phyloP scores from a whole-genome alignment of 2,329 filamentous ascomycete species.

The Chaetomiaceae sp. region DNA sequence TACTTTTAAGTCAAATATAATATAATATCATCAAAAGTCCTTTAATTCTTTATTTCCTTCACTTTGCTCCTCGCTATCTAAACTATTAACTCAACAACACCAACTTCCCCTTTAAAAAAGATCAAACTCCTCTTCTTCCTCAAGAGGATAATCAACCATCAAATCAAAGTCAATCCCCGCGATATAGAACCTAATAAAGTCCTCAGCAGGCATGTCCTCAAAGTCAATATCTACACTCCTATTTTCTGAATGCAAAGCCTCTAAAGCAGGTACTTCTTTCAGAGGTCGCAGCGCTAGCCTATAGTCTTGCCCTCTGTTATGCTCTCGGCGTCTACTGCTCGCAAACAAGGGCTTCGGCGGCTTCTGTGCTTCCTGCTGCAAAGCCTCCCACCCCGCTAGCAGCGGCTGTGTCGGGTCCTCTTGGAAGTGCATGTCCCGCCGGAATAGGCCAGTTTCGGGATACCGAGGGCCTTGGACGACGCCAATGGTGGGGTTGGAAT shows the following conservation, averaged over 20 bases:
- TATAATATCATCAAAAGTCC: too few relatives aligned
- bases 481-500: conserved; percentile 46
- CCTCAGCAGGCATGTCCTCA: conserved; percentile 18
- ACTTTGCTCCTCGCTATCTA: too few relatives aligned
- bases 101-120: background rate
- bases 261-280: background rate
- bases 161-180: conserved; percentile 20
- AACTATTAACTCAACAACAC: background rate
- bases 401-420: conserved; percentile 41
- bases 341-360: background rate
- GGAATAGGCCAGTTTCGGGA: conserved; percentile 40
- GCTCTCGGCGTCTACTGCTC: too few relatives aligned
- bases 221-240: conserved; percentile 6
- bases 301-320: background rate
- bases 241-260: conserved; percentile 6
- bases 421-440: conserved; percentile 44
- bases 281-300: background rate
- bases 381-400: conserved; percentile 37
- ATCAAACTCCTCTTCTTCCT: conserved; percentile 22
- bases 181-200: conserved; percentile 10
- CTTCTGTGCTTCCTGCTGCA: conserved; percentile 40
- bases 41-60: too few relatives aligned
- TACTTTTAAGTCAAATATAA: too few relatives aligned
- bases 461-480: conserved; percentile 54
- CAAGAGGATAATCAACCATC: conserved; percentile 18